Evolutionary conservation across 306 rosid genomes (phyloP).

Genomic region (Glycine latifolia): DNA sequence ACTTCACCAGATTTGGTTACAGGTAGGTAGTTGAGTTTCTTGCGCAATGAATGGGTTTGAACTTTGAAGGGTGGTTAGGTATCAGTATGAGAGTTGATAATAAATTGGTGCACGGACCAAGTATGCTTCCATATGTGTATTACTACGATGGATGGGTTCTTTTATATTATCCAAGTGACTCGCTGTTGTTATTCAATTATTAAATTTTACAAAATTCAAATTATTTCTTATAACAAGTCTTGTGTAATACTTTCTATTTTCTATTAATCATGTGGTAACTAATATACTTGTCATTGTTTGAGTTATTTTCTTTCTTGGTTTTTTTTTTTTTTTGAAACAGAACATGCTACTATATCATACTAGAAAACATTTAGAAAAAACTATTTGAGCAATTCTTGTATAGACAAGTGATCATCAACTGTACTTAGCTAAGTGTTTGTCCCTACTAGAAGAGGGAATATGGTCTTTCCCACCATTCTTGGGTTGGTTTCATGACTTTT

Average conservation of each 20-base stretch:
- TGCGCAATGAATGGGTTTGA: conserved; percentile 28
- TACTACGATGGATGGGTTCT: conserved; percentile 13
- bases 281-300: background rate
- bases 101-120: conserved; percentile 34
- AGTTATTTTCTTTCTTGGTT: no score
- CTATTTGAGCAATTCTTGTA: no score
- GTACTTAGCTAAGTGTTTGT: no score
- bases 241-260: background rate
- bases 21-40: background rate
- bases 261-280: background rate
- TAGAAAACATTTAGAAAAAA: no score
- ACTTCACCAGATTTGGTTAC: conserved; percentile 1
- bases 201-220: background rate
- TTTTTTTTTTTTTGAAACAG: no score
- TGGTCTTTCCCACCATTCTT: background rate
- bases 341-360: no score
- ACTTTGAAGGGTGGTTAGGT: background rate
- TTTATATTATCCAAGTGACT: background rate
- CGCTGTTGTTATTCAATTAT: background rate
- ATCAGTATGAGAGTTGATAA: background rate
- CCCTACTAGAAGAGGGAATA: no score
- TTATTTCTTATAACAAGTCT: background rate
- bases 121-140: conserved; percentile 4
- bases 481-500: conserved; percentile 24
- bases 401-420: no score